Base-by-base conservation (phyloP, 495 filamentous ascomycete species). In the Paragyromitra xinjiangensis region DNA sequence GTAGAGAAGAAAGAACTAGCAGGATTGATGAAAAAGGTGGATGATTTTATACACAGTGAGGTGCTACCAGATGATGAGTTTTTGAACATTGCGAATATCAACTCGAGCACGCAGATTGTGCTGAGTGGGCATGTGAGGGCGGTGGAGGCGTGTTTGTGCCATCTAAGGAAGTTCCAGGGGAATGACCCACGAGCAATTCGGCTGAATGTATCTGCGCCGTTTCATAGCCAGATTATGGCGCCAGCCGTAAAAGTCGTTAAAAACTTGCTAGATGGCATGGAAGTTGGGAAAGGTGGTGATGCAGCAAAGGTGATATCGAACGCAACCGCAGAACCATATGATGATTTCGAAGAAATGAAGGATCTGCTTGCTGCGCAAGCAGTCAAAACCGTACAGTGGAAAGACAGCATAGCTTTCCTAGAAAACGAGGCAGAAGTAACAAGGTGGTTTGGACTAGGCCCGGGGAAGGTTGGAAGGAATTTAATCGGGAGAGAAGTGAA, bases 51-150 rank as follows among this genome's bases (percentile, higher is more conserved):
- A 14, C 88, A 91, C 79, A 85, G 87, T 34, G 88, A 87, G 65
- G 85, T 88, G 8, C 90, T 91, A 12, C 85, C 87, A 44, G 92
- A 91, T 78, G 88, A 91, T 50, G 88, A 95, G 80, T 92, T 97
- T 83, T 94, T 99, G 68, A 86, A 91, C 65, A 94, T 99, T 73
- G 95, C 94, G 39, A 99, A 99, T 80, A 90, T 97, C 84, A 99
- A 99, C 84, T 91, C 89, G 78, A 95, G 93, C 84, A 97, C 96
- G 80, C 95, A 99, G 83, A 96, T 99, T 80, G 95, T 99, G 68
- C 86, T 99, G 44, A 94, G 91, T 77, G 95, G 95, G 2, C 95
- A 90, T 82, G 90, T 98, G 53, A 90, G 92, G 78, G 86, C 90
- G 69, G 97, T 98, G 82, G 91, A 91, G 78, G 90, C 90, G 42